Percentiles rank a stretch among this genome's conserved stretches.
These are phyloP conservation scores for Verruconis gallopava DNA, from an alignment of 2,329 filamentous ascomycete genomes.

Conservation along the genomic window DNA sequence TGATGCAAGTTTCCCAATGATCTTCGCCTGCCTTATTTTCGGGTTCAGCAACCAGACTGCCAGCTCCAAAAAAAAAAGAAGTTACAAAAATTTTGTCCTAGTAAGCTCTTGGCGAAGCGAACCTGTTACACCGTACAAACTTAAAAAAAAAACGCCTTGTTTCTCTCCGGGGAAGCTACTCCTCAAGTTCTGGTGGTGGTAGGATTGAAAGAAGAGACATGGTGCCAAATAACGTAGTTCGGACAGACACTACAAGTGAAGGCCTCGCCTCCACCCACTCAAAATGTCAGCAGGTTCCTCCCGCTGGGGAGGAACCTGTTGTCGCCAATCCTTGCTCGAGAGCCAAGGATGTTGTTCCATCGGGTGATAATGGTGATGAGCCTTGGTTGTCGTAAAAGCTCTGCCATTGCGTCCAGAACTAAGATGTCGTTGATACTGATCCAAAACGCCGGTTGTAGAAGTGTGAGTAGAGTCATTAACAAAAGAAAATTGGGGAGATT, in stretches of 20 bases:
- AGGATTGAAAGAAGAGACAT: too few relatives aligned
- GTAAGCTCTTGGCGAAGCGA: too few relatives aligned
- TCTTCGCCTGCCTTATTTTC: too few relatives aligned
- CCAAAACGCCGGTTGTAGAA: conserved; percentile 22
- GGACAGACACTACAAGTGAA: conserved; percentile 40
- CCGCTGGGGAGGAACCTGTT: conserved; percentile 26
- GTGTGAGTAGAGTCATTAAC: conserved; percentile 1
- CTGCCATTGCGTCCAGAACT: conserved; percentile 13
- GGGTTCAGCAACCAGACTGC: too few relatives aligned
- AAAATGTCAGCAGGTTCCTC: conserved; percentile 71
- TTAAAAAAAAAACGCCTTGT: background rate
- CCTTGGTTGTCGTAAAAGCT: conserved; percentile 9
- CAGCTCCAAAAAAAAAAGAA: background rate
- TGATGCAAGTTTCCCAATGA: too few relatives aligned
- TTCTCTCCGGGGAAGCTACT: conserved; percentile 2
- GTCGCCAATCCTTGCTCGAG: conserved; percentile 38
- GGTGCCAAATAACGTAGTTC: too few relatives aligned
- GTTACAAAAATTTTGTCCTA: too few relatives aligned
- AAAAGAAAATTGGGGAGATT: conserved; percentile 5
- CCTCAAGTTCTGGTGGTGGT: too few relatives aligned
- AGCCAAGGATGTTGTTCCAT: conserved; percentile 8
- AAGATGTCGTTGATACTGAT: conserved; percentile 14
- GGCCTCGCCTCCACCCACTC: conserved; percentile 79
- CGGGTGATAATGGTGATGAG: background rate
- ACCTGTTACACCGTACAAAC: too few relatives aligned